Evolutionary conservation across 2,329 filamentous ascomycete genomes (phyloP).

Genomic region (Davidsoniella virescens): DNA sequence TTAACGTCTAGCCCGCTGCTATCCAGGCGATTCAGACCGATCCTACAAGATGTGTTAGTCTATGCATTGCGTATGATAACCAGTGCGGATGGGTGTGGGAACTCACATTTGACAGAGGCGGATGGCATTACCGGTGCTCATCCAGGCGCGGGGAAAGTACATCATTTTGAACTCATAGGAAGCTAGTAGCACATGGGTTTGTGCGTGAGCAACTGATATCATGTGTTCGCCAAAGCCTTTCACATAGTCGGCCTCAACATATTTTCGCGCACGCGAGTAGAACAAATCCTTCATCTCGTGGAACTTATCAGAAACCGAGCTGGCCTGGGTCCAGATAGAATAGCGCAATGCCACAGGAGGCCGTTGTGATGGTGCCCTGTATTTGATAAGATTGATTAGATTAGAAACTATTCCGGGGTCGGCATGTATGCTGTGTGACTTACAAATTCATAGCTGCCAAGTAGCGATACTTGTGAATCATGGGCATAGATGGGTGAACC

Average conservation of each 20-base stretch:
- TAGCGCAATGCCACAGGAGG: slow-evolving; percentile 82
- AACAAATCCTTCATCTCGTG: slow-evolving; percentile 68
- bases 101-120: slow-evolving; percentile 67
- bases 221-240: slow-evolving; percentile 82
- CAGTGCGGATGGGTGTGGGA: not conserved
- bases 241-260: slow-evolving; percentile 77
- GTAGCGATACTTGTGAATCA: slow-evolving; percentile 81
- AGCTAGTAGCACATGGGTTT: slow-evolving; percentile 65
- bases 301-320: slow-evolving; percentile 70
- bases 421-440: slow-evolving; percentile 16
- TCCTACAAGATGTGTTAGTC: slow-evolving; percentile 43
- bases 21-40: slow-evolving; percentile 78
- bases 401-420: no score
- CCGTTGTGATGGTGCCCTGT: slow-evolving; percentile 59
- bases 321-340: slow-evolving; percentile 92
- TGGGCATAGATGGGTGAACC: slow-evolving; percentile 67
- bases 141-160: slow-evolving; percentile 92
- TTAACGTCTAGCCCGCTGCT: slow-evolving; percentile 76
- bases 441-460: slow-evolving; percentile 73
- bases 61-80: not conserved
- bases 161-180: slow-evolving; percentile 94
- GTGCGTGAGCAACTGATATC: slow-evolving; percentile 71
- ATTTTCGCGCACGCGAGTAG: slow-evolving; percentile 78
- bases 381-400: not conserved
- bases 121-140: slow-evolving; percentile 71